Evolutionary conservation across 495 filamentous ascomycete species (phyloP).

Genomic region (Acidomyces sp.): DNA sequence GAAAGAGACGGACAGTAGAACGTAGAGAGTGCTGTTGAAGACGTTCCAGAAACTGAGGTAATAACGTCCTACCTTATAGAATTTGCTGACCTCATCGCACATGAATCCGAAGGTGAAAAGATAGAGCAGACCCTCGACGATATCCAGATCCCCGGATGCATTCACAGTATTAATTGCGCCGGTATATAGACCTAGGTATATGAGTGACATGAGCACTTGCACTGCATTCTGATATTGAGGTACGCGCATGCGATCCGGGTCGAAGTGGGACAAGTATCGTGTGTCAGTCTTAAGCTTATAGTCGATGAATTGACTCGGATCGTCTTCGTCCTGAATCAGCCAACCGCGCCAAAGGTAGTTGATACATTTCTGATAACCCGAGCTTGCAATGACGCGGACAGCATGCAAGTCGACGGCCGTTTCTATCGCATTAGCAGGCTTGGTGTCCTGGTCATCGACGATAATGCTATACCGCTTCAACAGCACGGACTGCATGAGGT

Average conservation of each 20-base stretch:
- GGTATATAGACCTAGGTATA: slow-evolving; percentile 78
- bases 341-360: slow-evolving; percentile 86
- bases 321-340: slow-evolving; percentile 86
- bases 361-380: slow-evolving; percentile 93
- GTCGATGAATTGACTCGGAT: slow-evolving; percentile 71
- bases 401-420: slow-evolving; percentile 87
- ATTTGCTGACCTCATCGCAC: slow-evolving; percentile 70
- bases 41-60: slow-evolving; percentile 93
- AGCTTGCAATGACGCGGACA: slow-evolving; percentile 69
- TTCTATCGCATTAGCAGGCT: slow-evolving; percentile 76
- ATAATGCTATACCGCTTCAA: slow-evolving; percentile 84
- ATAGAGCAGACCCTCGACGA: slow-evolving; percentile 76
- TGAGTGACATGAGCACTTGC: slow-evolving; percentile 69
- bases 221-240: slow-evolving; percentile 84
- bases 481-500: slow-evolving; percentile 67
- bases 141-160: slow-evolving; percentile 60
- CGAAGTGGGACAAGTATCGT: slow-evolving; percentile 64
- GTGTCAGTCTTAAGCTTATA: slow-evolving; percentile 66
- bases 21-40: slow-evolving; percentile 76
- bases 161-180: slow-evolving; percentile 88
- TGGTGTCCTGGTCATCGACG: slow-evolving; percentile 52
- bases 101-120: slow-evolving; percentile 87
- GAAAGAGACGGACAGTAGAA: slow-evolving; percentile 62
- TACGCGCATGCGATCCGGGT: slow-evolving; percentile 85
- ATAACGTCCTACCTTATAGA: slow-evolving; percentile 81